Conservation (phyloP, 768 basidiomycete genomes). For the Botryobasidium botryosum region DNA sequence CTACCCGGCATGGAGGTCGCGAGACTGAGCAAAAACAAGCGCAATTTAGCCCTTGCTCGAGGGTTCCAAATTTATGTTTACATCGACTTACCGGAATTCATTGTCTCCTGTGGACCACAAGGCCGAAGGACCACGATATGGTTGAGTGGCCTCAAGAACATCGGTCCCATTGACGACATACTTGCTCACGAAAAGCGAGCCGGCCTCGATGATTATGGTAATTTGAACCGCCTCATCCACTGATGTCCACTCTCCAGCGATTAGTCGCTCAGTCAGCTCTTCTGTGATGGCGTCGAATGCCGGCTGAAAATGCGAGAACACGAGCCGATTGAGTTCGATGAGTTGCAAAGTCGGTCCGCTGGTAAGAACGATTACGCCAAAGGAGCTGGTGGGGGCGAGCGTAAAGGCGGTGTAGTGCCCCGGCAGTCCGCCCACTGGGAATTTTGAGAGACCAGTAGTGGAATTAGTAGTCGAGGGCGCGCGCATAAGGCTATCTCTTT, state of each 20-base stretch:
- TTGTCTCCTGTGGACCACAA: slow-evolving; percentile 19
- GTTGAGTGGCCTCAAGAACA: slow-evolving; percentile 10
- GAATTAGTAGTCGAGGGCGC: too few relatives aligned
- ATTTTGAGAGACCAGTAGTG: too few relatives aligned
- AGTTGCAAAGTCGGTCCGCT: slow-evolving; percentile 14
- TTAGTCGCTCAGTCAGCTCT: slow-evolving; percentile 11
- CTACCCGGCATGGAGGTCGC: too few relatives aligned
- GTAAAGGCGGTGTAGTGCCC: slow-evolving; percentile 16
- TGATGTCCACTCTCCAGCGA: slow-evolving; percentile 16
- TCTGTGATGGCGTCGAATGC: slow-evolving; percentile 14
- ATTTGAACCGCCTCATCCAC: slow-evolving; percentile 8
- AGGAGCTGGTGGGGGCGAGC: slow-evolving; percentile 17
- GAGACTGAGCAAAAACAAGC: too few relatives aligned
- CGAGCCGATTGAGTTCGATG: slow-evolving; percentile 15
- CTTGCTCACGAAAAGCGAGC: slow-evolving; percentile 14
- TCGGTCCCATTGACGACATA: slow-evolving; percentile 13
- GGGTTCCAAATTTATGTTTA: too few relatives aligned
- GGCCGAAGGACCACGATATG: slow-evolving; percentile 8
- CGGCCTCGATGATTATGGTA: slow-evolving; percentile 9
- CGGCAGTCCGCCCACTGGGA: slow-evolving; percentile 17
- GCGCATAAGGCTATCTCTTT: too few relatives aligned
- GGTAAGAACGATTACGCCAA: slow-evolving; percentile 18
- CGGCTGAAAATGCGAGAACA: too few relatives aligned
- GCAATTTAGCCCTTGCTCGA: too few relatives aligned
- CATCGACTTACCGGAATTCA: slow-evolving; percentile 21